phyloP scores from a whole-genome alignment of 495 filamentous ascomycete genomes.

The Trichoderma virens region DNA sequence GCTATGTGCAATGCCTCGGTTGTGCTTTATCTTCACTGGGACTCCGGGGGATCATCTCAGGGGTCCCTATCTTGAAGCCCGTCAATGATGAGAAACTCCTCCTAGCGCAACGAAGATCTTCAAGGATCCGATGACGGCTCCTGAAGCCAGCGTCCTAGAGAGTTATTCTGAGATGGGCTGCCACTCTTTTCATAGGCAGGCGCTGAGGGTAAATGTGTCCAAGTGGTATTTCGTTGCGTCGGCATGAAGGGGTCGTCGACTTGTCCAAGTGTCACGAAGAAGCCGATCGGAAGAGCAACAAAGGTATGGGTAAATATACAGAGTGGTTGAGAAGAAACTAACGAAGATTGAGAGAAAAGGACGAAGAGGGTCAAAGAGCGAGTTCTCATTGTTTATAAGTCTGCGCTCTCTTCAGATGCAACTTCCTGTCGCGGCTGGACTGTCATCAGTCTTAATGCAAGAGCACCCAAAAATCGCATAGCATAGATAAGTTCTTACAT shows the following conservation, averaged over 20 bases:
- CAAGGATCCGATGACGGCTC: background rate
- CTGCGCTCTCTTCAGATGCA: background rate
- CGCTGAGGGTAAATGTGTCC: background rate
- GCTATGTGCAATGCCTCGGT: background rate
- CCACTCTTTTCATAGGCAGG: background rate
- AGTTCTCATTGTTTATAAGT: background rate
- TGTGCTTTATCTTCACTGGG: background rate
- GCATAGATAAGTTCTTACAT: background rate
- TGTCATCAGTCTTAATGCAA: background rate
- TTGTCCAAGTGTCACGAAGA: background rate
- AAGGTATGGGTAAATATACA: background rate
- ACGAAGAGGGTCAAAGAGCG: background rate
- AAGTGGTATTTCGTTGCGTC: background rate
- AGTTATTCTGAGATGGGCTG: background rate
- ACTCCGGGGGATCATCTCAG: background rate
- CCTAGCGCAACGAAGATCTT: background rate
- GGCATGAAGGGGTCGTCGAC: background rate
- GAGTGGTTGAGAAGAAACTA: background rate
- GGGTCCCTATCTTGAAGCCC: background rate
- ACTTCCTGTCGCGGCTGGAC: background rate
- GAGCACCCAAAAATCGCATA: background rate
- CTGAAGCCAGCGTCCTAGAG: background rate
- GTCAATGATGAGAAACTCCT: constrained; percentile 5
- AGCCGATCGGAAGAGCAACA: background rate
- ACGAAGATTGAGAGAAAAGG: background rate